Evolutionary conservation across 768 basidiomycete species (phyloP).

Genomic region (Amanita muscaria): DNA sequence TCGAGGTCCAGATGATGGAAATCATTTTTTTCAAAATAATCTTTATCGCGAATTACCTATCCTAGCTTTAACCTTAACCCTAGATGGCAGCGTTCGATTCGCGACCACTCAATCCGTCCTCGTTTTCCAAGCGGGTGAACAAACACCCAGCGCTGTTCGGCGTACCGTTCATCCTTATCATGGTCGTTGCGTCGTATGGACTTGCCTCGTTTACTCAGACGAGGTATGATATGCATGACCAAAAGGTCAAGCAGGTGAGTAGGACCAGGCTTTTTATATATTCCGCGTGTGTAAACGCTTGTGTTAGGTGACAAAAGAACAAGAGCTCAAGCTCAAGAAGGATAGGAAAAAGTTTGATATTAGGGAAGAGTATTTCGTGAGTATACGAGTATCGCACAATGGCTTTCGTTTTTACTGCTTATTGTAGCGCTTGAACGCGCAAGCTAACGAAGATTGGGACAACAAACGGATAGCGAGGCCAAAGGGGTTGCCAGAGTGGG

Average conservation of each 20-base stretch:
- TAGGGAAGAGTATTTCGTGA: conserved; percentile 91
- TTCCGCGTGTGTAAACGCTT: neutral
- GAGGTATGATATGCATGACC: conserved; percentile 81
- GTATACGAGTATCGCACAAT: no score
- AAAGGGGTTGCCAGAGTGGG: conserved; percentile 90
- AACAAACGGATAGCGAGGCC: conserved; percentile 77
- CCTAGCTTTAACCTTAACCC: no score
- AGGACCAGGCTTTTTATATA: neutral
- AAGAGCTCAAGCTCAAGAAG: conserved; percentile 65
- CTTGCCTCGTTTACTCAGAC: conserved; percentile 81
- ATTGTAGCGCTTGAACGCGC: conserved; percentile 53
- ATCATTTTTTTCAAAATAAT: no score
- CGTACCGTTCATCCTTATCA: conserved; percentile 74
- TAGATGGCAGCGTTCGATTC: conserved; percentile 50
- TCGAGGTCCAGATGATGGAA: no score
- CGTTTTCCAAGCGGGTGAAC: conserved; percentile 35
- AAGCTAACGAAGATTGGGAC: conserved; percentile 72
- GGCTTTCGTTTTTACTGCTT: no score
- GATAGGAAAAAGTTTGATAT: conserved; percentile 82
- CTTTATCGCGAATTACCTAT: no score
- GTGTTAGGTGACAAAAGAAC: conserved; percentile 58
- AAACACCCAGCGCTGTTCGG: conserved; percentile 73
- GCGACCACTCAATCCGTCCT: conserved; percentile 33
- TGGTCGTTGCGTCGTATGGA: conserved; percentile 83
- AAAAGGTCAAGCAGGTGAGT: conserved; percentile 62